Evolutionary conservation across 208 protist genomes (phyloP).

Genomic region (Wallacemonas sp.): DNA sequence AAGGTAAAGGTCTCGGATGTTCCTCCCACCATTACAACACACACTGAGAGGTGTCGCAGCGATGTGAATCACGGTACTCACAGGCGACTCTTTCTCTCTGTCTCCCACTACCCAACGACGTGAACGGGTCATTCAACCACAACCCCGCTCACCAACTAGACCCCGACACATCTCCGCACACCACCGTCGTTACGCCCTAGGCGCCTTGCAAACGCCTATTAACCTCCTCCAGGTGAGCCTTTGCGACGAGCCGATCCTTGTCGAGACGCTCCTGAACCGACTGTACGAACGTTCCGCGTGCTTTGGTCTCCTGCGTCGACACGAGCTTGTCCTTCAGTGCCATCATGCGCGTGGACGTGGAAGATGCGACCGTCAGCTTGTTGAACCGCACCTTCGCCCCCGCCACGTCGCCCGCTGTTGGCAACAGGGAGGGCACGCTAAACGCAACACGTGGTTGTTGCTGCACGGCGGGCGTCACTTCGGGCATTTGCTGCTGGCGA

Average conservation of each 20-base stretch:
- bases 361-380: slow-evolving; percentile 31
- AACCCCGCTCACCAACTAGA: too few species aligned
- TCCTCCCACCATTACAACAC: background rate
- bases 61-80: too few species aligned
- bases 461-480: slow-evolving; percentile 32
- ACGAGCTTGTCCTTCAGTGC: slow-evolving; percentile 27
- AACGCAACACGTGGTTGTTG: slow-evolving; percentile 26
- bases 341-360: slow-evolving; percentile 30
- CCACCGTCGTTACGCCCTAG: background rate
- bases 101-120: too few species aligned
- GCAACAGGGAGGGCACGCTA: slow-evolving; percentile 60
- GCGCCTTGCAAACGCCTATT: background rate
- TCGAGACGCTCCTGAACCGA: slow-evolving; percentile 16
- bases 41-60: too few species aligned
- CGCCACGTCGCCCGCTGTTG: slow-evolving; percentile 43
- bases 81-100: too few species aligned
- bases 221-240: background rate
- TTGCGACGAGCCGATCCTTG: slow-evolving; percentile 5
- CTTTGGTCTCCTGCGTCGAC: slow-evolving; percentile 45
- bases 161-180: too few species aligned
- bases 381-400: slow-evolving; percentile 29
- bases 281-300: slow-evolving; percentile 21
- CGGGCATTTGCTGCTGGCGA: slow-evolving; percentile 70
- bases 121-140: too few species aligned
- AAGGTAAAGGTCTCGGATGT: background rate